These are phyloP conservation scores for Delonix regia DNA, from an alignment of 306 rosid genomes.

Conservation along the genomic window DNA sequence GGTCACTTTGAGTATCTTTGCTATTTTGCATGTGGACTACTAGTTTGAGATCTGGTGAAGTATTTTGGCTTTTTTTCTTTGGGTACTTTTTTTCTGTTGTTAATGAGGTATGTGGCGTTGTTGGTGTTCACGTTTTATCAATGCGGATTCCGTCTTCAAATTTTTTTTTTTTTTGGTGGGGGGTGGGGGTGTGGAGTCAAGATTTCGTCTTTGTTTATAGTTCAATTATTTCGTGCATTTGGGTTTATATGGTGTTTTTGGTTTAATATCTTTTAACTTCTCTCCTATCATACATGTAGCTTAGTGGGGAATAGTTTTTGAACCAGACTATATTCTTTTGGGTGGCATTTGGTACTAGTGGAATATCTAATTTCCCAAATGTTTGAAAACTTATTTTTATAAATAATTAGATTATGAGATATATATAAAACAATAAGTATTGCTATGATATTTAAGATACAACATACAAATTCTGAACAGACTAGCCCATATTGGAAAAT, in stretches of 20 bases:
- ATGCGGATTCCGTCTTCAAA: not conserved
- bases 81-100: not conserved
- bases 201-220: not conserved
- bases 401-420: not conserved
- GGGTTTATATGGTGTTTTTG: not conserved
- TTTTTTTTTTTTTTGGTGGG: not conserved
- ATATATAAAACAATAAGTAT: not conserved
- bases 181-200: no score
- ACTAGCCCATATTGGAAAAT: not conserved
- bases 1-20: slow-evolving; percentile 16
- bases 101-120: not conserved
- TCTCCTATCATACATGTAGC: not conserved
- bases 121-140: not conserved
- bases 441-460: not conserved
- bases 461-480: not conserved
- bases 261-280: not conserved
- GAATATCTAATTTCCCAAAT: not conserved
- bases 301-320: not conserved
- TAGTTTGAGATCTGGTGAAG: not conserved
- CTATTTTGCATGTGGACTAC: not conserved
- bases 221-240: not conserved
- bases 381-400: not conserved
- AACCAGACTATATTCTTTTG: not conserved
- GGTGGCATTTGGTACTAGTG: not conserved
- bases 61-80: not conserved